Evolutionary conservation across 768 basidiomycete species (phyloP).

Genomic region (Hygrophorus russula): DNA sequence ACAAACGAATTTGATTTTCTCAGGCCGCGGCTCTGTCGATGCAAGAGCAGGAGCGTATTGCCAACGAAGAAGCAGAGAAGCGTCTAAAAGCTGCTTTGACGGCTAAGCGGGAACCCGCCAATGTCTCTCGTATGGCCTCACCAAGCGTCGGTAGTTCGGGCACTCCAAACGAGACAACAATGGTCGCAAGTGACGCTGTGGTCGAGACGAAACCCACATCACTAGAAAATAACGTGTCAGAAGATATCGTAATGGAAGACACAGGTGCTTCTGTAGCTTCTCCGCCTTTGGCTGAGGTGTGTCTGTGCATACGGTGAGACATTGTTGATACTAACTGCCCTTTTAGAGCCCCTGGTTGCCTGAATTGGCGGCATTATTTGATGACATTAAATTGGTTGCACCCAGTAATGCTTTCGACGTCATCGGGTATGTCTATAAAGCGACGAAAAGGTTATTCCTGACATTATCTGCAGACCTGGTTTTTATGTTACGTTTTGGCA

Average conservation of each 20-base stretch:
- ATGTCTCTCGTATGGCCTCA: slow-evolving; percentile 52
- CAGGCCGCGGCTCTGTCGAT: slow-evolving; percentile 52
- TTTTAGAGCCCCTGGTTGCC: slow-evolving; percentile 70
- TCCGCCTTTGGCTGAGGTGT: slow-evolving; percentile 27
- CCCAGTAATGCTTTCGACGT: slow-evolving; percentile 52
- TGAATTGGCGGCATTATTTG: slow-evolving; percentile 60
- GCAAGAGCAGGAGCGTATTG: slow-evolving; percentile 58
- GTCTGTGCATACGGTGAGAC: slow-evolving; percentile 8
- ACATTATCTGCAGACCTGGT: slow-evolving; percentile 46
- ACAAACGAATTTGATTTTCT: not conserved
- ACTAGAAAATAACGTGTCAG: slow-evolving; percentile 6
- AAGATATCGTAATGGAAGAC: slow-evolving; percentile 49
- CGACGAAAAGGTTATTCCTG: slow-evolving; percentile 3
- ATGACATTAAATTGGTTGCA: slow-evolving; percentile 62
- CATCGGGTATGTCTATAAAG: slow-evolving; percentile 48
- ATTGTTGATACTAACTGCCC: not conserved
- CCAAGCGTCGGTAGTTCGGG: slow-evolving; percentile 28
- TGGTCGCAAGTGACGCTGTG: slow-evolving; percentile 13
- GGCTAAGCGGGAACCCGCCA: slow-evolving; percentile 62
- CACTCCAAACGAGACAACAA: slow-evolving; percentile 11
- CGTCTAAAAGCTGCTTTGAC: slow-evolving; percentile 71
- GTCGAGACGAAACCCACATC: slow-evolving; percentile 13
- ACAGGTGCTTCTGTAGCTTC: slow-evolving; percentile 14
- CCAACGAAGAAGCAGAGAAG: slow-evolving; percentile 69
- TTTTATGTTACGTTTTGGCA: slow-evolving; percentile 99